Evolutionary conservation across 331 rosid species (phyloP).

Genomic region (Dryas integrifolia): DNA sequence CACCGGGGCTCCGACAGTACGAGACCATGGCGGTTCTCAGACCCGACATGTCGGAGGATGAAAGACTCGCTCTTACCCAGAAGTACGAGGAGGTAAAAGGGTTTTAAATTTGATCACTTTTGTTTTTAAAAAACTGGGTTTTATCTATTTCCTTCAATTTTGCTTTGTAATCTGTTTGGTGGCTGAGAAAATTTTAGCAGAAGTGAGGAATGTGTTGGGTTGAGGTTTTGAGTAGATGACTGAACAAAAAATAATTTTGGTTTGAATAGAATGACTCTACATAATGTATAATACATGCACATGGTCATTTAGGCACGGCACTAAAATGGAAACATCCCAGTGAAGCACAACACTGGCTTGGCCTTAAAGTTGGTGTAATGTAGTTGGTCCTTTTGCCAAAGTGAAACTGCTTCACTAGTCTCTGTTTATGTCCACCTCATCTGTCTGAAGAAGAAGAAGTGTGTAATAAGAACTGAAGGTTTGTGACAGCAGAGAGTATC

Average conservation of each 20-base stretch:
- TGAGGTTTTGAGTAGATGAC: background rate
- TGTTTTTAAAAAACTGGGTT: background rate
- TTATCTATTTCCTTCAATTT: background rate
- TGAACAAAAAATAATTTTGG: background rate
- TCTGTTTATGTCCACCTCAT: background rate
- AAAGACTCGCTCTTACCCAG: conserved; percentile 73
- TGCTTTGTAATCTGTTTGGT: conserved; percentile 6
- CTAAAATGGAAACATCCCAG: background rate
- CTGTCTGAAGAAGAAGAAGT: background rate
- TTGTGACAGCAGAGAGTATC: background rate
- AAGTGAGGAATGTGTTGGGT: background rate
- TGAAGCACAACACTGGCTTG: background rate
- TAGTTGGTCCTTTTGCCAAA: background rate
- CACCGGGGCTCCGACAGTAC: conserved; percentile 80
- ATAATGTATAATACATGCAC: background rate
- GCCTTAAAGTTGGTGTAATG: background rate
- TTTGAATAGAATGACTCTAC: background rate
- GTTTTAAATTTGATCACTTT: conserved; percentile 10
- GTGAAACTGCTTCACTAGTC: background rate
- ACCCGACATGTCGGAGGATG: conserved; percentile 89
- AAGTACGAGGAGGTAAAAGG: conserved; percentile 81
- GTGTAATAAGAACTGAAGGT: conserved; percentile 4
- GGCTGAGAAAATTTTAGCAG: background rate
- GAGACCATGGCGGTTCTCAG: conserved; percentile 79
- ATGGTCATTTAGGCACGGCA: background rate